These are phyloP conservation scores for Thuidium tamariscinum DNA, from an alignment of 225 moss, liverwort and hornwort genomes.

Conservation along the genomic window DNA sequence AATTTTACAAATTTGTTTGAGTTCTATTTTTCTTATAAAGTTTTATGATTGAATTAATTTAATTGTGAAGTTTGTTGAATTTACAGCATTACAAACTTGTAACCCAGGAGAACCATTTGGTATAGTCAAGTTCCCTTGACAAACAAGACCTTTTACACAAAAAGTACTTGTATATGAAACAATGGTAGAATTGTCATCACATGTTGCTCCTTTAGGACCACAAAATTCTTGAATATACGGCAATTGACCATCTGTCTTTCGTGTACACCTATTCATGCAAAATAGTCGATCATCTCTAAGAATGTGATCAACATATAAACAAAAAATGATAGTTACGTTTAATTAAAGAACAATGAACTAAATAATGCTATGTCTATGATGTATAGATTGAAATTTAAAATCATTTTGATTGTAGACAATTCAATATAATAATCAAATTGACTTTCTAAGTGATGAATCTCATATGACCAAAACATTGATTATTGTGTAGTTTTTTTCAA, in stretches of 20 bases:
- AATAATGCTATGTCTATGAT: too few relatives aligned
- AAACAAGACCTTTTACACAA: conserved; percentile 45
- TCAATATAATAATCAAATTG: too few relatives aligned
- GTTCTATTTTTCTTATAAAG: accelerated
- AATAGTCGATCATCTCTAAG: not conserved
- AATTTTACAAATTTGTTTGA: not conserved
- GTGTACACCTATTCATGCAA: conserved; percentile 1
- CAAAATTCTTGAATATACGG: conserved; percentile 29
- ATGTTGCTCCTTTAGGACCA: not conserved
- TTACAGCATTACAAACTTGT: conserved; percentile 29
- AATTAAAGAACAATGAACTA: not conserved
- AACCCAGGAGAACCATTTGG: conserved; percentile 6
- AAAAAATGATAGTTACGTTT: too few relatives aligned
- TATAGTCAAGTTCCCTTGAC: conserved; percentile 21
- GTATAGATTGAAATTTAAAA: not conserved
- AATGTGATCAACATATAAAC: too few relatives aligned
- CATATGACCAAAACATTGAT: too few relatives aligned
- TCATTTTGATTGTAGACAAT: too few relatives aligned
- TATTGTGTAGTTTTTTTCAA: not conserved
- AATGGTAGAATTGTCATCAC: conserved; percentile 26
- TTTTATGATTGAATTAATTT: not conserved
- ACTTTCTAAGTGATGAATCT: not conserved
- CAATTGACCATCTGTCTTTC: not conserved
- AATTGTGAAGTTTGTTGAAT: not conserved
- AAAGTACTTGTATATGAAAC: conserved; percentile 18